Conservation (phyloP, 139 green algal species). For the Nannochloris sp. region DNA sequence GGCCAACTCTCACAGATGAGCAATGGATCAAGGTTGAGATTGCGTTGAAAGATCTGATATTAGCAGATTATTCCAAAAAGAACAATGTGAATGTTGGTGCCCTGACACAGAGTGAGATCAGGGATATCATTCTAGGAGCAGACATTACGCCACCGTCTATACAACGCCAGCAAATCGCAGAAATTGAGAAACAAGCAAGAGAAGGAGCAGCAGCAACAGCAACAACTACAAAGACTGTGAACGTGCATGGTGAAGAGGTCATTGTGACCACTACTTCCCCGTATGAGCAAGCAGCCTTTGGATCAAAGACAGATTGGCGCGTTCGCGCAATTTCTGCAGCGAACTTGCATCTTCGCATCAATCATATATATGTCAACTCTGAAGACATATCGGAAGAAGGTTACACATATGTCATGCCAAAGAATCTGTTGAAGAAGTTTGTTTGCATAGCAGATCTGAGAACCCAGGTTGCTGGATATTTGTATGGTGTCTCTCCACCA, state of each 20-base stretch:
- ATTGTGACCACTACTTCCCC: slow-evolving; percentile 96
- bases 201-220: slow-evolving; percentile 81
- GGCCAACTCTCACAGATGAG: slow-evolving; percentile 94
- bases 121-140: slow-evolving; percentile 98
- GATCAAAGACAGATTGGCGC: slow-evolving; percentile 96
- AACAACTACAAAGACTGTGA: slow-evolving; percentile 88
- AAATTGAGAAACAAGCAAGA: slow-evolving; percentile 91
- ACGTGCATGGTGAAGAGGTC: slow-evolving; percentile 93
- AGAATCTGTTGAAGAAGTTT: slow-evolving; percentile 99
- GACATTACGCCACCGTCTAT: slow-evolving; percentile 93
- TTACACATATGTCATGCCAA: slow-evolving; percentile 98
- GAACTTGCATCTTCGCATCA: slow-evolving; percentile 98
- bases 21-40: slow-evolving; percentile 99
- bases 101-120: slow-evolving; percentile 93
- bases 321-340: slow-evolving; percentile 91
- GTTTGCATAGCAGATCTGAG: slow-evolving; percentile 95
- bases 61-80: slow-evolving; percentile 98
- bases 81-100: slow-evolving; percentile 97
- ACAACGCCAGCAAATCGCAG: slow-evolving; percentile 98
- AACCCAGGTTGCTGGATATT: slow-evolving; percentile 84
- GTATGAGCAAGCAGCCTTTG: slow-evolving; percentile 94
- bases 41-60: slow-evolving; percentile 94
- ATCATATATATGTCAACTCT: slow-evolving; percentile 98
- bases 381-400: slow-evolving; percentile 90
- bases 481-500: slow-evolving; percentile 91